phyloP scores from a whole-genome alignment of 2,329 filamentous ascomycete species.

The Claviceps sp. region DNA sequence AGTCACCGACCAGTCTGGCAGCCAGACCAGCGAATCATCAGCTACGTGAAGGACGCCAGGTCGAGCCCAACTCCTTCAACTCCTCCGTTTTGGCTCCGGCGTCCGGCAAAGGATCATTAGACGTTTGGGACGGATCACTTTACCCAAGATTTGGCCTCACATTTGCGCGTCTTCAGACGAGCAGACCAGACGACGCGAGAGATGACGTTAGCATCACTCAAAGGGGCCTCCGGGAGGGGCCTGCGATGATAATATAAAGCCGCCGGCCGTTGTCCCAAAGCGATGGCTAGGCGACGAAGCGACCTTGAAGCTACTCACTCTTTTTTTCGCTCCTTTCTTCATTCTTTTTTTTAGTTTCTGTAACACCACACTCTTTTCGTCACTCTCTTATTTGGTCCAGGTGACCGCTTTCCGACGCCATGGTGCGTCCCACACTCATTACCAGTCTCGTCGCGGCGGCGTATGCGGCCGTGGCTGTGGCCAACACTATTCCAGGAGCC shows the following conservation, averaged over 20 bases:
- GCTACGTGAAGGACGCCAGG: too few species aligned
- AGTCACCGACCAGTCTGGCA: too few species aligned
- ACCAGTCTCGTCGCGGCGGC: slow-evolving; percentile 10
- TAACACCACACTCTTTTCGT: not conserved
- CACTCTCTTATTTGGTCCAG: not conserved
- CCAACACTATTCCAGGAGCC: slow-evolving; percentile 27
- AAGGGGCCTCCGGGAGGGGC: not conserved
- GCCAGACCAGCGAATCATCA: too few species aligned
- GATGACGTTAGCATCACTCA: not conserved
- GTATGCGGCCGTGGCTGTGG: slow-evolving; percentile 17
- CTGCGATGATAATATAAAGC: not conserved
- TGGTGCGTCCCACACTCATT: slow-evolving; percentile 7
- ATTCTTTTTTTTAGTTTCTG: not conserved
- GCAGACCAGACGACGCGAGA: not conserved
- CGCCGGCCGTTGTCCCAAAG: not conserved
- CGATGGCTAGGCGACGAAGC: too few species aligned
- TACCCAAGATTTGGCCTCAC: not conserved
- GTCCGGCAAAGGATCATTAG: not conserved
- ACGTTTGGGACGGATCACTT: not conserved
- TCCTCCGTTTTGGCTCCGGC: not conserved
- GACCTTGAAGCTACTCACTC: not conserved
- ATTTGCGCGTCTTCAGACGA: not conserved
- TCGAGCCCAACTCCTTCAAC: too few species aligned
- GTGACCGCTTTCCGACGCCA: not conserved
- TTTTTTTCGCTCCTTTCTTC: not conserved